These are phyloP conservation scores for Aspergillus neoniger DNA, from an alignment of 2,329 filamentous ascomycete genomes.

Conservation along the genomic window DNA sequence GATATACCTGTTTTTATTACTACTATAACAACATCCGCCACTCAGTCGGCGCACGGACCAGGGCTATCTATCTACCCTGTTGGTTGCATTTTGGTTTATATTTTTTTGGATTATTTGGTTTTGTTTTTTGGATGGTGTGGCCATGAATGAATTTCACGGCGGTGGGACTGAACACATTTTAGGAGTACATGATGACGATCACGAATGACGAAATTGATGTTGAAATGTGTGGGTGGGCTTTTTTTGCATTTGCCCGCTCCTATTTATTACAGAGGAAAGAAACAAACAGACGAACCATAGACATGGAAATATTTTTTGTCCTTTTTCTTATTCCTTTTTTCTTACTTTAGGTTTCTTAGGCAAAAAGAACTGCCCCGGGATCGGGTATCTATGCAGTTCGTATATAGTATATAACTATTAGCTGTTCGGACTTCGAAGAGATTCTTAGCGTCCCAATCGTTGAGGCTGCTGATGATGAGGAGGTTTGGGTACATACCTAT, in stretches of 20 bases:
- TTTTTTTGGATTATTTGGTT: not conserved
- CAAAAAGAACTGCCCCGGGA: not conserved
- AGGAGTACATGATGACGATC: conserved; percentile 7
- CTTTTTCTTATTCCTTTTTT: too few relatives aligned
- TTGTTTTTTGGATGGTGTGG: not conserved
- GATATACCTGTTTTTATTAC: not conserved
- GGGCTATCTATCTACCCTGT: not conserved
- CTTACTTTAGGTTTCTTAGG: not conserved
- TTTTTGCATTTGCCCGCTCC: too few relatives aligned
- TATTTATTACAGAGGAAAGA: not conserved
- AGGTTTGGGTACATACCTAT: too few relatives aligned
- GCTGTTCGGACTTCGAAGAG: too few relatives aligned
- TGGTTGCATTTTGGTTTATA: not conserved
- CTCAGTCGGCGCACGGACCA: not conserved
- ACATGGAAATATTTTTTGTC: too few relatives aligned
- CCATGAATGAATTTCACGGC: not conserved
- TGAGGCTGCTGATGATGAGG: too few relatives aligned
- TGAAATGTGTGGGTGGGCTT: not conserved
- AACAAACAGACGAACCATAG: not conserved
- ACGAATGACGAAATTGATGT: conserved; percentile 4
- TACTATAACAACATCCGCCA: not conserved
- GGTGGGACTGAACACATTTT: not conserved
- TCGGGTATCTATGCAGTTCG: not conserved
- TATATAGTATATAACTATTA: too few relatives aligned
- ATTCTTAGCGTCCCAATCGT: too few relatives aligned